Evolutionary conservation across 306 rosid species (phyloP), one percentile per base, ranked within the genome.

Genomic region (Dalbergia cultrata): DNA sequence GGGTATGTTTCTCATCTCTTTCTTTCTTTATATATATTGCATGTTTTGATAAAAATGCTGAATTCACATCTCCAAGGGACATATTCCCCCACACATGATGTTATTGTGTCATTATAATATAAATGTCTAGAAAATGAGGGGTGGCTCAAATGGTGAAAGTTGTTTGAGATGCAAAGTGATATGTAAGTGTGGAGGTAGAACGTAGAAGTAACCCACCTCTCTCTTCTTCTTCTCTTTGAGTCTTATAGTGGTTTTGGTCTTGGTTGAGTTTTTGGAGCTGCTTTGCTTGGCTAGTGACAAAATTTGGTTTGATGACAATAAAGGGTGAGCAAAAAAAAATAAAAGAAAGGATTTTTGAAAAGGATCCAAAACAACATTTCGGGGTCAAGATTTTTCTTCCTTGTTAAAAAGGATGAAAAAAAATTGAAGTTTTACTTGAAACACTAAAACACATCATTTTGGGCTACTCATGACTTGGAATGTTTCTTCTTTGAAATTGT

Each of bases 1-100:
- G 73, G 76, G 86, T 86, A 70, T n/a, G 69, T 66, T 73, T 44
- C 70, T 57, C 31, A 26, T 26, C 16, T 81, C 70, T 21, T 26
- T 76, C 17, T 44, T 37, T 34, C 4, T 33, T 19, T 68, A 17
- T 57, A 1, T 35, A 33, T 31, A 60, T 11, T 49, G 54, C 13
- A 49, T 53, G 10, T 54, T 52, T 52, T 52, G 57, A 52, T 6
- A 54, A 54, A 18, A 54, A 13, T 50, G 17, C 7, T 50, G 17
- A 50, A 13, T 16, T 50, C 57, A 54, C 60, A 6, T 54, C 4
- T 47, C 13, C 53, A 47, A 11, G 16, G 53, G 53, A 47, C 53
- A 12, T 11, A 47, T 47, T 47, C 53, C 14, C 53, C 2, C 53
- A 12, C 53, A 47, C 14, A 54, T 54, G 21, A 7, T 54, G 60